Conservation (phyloP, 2,329 filamentous ascomycete species). For the Drechslerella coelobrocha region DNA sequence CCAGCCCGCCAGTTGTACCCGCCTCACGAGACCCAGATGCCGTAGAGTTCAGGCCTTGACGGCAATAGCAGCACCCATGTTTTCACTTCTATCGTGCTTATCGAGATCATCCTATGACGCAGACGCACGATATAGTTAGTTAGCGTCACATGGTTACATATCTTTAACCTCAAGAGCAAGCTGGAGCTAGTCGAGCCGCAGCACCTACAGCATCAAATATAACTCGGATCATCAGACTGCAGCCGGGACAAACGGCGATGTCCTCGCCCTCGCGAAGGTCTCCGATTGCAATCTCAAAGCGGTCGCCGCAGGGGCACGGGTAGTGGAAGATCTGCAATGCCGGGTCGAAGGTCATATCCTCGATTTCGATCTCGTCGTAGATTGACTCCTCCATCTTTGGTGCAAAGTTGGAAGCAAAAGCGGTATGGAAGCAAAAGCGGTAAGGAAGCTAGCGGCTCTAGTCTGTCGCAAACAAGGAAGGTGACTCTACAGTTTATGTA, state of each 20-base stretch:
- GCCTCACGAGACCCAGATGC: not conserved
- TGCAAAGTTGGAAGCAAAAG: constrained; percentile 7
- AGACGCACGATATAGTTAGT: not conserved
- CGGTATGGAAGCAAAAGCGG: not conserved
- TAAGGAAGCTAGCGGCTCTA: not conserved
- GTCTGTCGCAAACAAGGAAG: not conserved
- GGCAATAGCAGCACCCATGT: constrained; percentile 56
- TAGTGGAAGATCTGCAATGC: constrained; percentile 89
- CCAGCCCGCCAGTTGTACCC: not conserved
- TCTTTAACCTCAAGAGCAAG: constrained; percentile 88
- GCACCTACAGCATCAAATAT: constrained; percentile 83
- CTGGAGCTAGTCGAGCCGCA: too few species aligned
- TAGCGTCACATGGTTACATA: constrained; percentile 24
- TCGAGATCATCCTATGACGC: constrained; percentile 62
- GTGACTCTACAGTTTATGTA: not conserved
- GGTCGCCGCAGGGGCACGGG: constrained; percentile 95
- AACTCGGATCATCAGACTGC: constrained; percentile 93
- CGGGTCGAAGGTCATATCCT: constrained; percentile 93
- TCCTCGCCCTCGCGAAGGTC: constrained; percentile 89
- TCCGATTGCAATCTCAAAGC: constrained; percentile 85
- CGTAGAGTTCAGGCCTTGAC: constrained; percentile 58
- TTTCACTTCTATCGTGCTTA: constrained; percentile 58
- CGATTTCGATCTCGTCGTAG: constrained; percentile 98
- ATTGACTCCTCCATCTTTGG: constrained; percentile 72
- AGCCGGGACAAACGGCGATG: constrained; percentile 96